Evolutionary conservation across 1,284 basidiomycete genomes (phyloP), one percentile per base, ranked within the genome.

Genomic region (Rhizoctonia solani): DNA sequence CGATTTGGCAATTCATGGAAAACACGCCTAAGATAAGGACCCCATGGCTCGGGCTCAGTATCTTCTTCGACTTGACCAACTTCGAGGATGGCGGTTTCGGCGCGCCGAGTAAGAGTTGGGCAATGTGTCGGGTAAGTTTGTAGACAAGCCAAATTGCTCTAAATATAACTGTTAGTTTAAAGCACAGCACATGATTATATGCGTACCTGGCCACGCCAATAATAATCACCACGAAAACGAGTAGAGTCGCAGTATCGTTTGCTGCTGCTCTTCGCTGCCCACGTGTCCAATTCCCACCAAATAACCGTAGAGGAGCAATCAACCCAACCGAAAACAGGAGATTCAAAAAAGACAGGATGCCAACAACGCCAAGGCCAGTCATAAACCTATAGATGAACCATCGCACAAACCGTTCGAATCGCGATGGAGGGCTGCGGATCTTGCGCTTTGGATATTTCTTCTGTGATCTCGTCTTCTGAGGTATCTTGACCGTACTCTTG

Each of bases 31-130:
- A 63, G 59, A 14, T 50, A 63, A 25, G 47, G 46, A 34, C 46
- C 34, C 59, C 59, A 63, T 4, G 59, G 59, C 37, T 63, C 59
- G 5, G 21, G 50, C 14, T 44, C 41, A 25, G 21, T 29, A 37
- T 29, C 66, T 19, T 67, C 66, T 4, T 67, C 54, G 4, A n/a
- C 54, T 63, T 63, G 59, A 47, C 81, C 81, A 34, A 91, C 90
- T 76, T 92, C 90, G 46, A 92, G 78, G 67, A 92, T 91, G 1
- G 85, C 86, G 75, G 89, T 87, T 74, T 92, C 89, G 4, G 89
- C 88, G 39, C 87, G 84, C 5, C 85, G 76, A 19, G 79, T n/a
- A 88, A 61, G 21, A 83, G 81, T 73, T 85, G 83, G 1, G 87
- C 83, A 42, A 83, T 73, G 47, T 74, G 78, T 72, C 88, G 81